Percentiles rank a stretch among this genome's conserved stretches.
Conservation (phyloP, 768 basidiomycete species). For the Boletus fagicola region DNA sequence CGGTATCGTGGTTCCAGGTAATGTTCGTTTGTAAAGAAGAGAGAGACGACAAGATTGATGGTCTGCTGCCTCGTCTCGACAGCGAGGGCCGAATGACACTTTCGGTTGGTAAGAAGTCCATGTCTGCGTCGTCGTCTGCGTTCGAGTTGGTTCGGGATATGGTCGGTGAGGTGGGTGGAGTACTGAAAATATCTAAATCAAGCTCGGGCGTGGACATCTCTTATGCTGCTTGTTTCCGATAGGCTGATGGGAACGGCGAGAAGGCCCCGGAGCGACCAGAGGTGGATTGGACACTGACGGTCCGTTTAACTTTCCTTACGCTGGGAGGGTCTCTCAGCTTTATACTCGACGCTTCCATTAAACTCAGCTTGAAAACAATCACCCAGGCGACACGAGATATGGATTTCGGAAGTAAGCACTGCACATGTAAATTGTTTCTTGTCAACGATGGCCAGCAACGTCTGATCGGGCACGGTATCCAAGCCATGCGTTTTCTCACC, state of each 20-base stretch:
- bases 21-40: slow-evolving; percentile 33
- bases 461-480: slow-evolving; percentile 24
- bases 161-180: slow-evolving; percentile 43
- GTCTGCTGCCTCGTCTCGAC: slow-evolving; percentile 35
- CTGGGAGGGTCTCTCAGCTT: slow-evolving; percentile 10
- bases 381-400: slow-evolving; percentile 26
- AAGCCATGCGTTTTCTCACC: slow-evolving; percentile 20
- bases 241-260: slow-evolving; percentile 11
- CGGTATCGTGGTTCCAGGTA: slow-evolving; percentile 36
- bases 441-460: slow-evolving; percentile 8
- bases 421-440: slow-evolving; percentile 14
- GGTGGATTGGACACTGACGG: slow-evolving; percentile 5
- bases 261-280: slow-evolving; percentile 7
- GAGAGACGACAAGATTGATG: slow-evolving; percentile 26
- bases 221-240: slow-evolving; percentile 10
- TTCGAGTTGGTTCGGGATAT: slow-evolving; percentile 23
- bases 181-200: slow-evolving; percentile 40
- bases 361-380: slow-evolving; percentile 20
- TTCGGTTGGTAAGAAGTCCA: slow-evolving; percentile 12
- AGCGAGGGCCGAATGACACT: slow-evolving; percentile 37
- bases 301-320: slow-evolving; percentile 3
- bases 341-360: slow-evolving; percentile 19
- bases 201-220: slow-evolving; percentile 35
- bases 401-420: slow-evolving; percentile 10
- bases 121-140: slow-evolving; percentile 11